Percentiles rank a stretch among this genome's conserved stretches.
Evolutionary conservation across 345 rosid species (phyloP).

Genomic region (Turnera subulata): DNA sequence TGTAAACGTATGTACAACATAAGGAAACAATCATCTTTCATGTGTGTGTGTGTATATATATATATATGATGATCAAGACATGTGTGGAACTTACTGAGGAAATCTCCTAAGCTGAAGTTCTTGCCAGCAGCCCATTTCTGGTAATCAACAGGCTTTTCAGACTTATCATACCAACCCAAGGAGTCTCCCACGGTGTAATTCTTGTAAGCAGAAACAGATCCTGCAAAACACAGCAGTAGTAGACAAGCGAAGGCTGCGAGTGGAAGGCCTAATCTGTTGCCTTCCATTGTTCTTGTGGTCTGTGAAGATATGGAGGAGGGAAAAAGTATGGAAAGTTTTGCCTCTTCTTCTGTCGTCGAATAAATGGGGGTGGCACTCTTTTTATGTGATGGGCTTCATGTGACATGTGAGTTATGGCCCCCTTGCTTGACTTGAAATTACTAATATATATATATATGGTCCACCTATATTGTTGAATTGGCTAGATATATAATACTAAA

Average conservation of each 20-base stretch:
- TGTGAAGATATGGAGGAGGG: not conserved
- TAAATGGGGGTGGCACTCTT: no score
- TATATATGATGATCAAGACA: no score
- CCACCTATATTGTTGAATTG: not conserved
- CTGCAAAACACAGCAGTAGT: constrained; percentile 16
- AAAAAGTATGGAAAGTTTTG: not conserved
- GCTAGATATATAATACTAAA: no score
- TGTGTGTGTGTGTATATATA: no score
- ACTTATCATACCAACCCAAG: constrained; percentile 61
- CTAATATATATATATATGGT: not conserved
- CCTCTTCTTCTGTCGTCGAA: not conserved
- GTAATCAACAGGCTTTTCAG: constrained; percentile 57
- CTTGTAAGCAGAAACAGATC: constrained; percentile 56
- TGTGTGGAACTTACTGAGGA: constrained; percentile 52
- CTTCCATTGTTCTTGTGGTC: constrained; percentile 20
- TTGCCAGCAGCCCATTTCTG: constrained; percentile 82
- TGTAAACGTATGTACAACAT: no score
- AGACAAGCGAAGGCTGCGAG: constrained; percentile 10
- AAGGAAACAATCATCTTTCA: no score
- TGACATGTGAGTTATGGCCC: not conserved
- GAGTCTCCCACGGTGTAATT: constrained; percentile 89
- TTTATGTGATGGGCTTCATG: not conserved
- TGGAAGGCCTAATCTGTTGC: not conserved
- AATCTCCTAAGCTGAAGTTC: constrained; percentile 82
- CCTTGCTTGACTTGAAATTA: not conserved